Evolutionary conservation across 805 yeast species (phyloP).

Genomic region (Kodamaea fukazawae): DNA sequence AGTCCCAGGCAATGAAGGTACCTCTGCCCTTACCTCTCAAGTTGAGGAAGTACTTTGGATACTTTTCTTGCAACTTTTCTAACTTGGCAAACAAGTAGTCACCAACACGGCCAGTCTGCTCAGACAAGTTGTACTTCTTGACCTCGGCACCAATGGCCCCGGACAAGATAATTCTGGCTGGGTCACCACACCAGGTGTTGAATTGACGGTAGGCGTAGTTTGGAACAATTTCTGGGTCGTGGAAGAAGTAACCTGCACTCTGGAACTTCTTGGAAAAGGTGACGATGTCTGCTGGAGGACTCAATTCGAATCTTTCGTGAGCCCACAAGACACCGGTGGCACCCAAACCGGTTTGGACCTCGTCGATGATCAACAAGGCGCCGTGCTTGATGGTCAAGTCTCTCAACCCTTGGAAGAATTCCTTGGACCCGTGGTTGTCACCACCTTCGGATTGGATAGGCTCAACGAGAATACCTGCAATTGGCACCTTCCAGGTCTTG

Average conservation of each 20-base stretch:
- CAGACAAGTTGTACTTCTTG: constrained; percentile 55
- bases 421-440: constrained; percentile 78
- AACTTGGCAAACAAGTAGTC: constrained; percentile 60
- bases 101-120: constrained; percentile 60
- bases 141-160: constrained; percentile 70
- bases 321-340: constrained; percentile 88
- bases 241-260: constrained; percentile 84
- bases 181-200: constrained; percentile 94
- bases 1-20: constrained; percentile 81
- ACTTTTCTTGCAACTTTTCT: constrained; percentile 48
- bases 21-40: constrained; percentile 75
- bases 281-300: constrained; percentile 78
- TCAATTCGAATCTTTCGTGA: constrained; percentile 77
- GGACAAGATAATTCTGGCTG: constrained; percentile 74
- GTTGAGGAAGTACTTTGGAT: constrained; percentile 51
- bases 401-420: constrained; percentile 79
- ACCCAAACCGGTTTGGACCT: constrained; percentile 89
- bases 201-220: constrained; percentile 81
- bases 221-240: constrained; percentile 70
- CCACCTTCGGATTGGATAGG: constrained; percentile 94
- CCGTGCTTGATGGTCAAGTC: constrained; percentile 69
- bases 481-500: constrained; percentile 65
- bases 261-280: constrained; percentile 88
- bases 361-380: constrained; percentile 74
- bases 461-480: constrained; percentile 87